Conservation (phyloP, 2,329 filamentous ascomycete genomes). For the Talaromyces sp. region DNA sequence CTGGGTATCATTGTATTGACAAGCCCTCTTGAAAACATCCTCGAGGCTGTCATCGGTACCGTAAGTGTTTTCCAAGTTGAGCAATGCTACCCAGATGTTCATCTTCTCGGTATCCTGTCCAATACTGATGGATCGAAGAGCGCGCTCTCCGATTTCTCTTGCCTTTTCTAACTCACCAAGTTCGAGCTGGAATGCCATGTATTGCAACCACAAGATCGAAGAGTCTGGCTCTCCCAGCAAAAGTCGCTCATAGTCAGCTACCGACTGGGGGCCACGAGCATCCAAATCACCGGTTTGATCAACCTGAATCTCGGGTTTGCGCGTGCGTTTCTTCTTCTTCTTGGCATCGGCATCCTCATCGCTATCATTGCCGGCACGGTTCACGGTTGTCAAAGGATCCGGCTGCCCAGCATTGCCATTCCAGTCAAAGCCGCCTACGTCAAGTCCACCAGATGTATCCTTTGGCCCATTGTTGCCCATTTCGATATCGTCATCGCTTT, state of each 20-base stretch:
- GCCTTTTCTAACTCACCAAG: constrained; percentile 85
- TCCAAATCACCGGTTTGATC: constrained; percentile 93
- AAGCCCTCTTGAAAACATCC: constrained; percentile 84
- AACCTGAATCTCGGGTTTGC: constrained; percentile 72
- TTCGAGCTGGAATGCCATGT: constrained; percentile 98
- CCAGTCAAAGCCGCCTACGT: constrained; percentile 82
- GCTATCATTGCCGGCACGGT: constrained; percentile 40
- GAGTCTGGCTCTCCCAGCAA: constrained; percentile 89
- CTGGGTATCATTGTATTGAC: constrained; percentile 87
- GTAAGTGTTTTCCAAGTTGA: constrained; percentile 92
- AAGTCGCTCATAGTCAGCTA: constrained; percentile 89
- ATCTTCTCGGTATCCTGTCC: constrained; percentile 88
- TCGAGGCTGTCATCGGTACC: constrained; percentile 78
- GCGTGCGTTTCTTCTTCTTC: constrained; percentile 69
- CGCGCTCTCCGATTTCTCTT: constrained; percentile 82
- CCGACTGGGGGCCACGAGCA: constrained; percentile 78
- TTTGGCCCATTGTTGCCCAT: constrained; percentile 31
- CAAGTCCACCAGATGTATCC: constrained; percentile 54
- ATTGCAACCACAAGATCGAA: constrained; percentile 89
- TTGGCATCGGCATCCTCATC: constrained; percentile 44
- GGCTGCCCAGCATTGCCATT: constrained; percentile 54
- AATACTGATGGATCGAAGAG: constrained; percentile 84
- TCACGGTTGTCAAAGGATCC: constrained; percentile 47
- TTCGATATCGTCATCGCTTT: constrained; percentile 46
- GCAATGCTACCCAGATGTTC: constrained; percentile 89